Conservation (phyloP, 106 monocot species). For the Dioscorea dumetorum region DNA sequence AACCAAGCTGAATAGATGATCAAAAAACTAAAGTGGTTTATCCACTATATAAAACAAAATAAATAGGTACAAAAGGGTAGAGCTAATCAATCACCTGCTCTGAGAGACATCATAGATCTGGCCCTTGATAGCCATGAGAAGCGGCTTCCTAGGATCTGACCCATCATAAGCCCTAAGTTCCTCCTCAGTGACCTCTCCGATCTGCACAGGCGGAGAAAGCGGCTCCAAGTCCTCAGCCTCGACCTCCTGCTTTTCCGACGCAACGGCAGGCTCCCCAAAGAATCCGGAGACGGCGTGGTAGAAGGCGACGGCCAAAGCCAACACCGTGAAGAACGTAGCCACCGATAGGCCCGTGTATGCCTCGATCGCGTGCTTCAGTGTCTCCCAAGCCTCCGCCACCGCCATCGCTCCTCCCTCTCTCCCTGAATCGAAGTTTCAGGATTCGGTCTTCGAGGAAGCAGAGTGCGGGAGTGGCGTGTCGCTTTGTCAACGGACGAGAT, state of each 20-base stretch:
- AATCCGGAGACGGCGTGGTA: slow-evolving; percentile 40
- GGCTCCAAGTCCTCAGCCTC: slow-evolving; percentile 40
- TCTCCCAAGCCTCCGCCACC: slow-evolving; percentile 44
- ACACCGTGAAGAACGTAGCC: slow-evolving; percentile 47
- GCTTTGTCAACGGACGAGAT: no score
- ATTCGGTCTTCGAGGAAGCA: no score
- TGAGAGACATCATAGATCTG: slow-evolving; percentile 77
- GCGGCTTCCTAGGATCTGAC: slow-evolving; percentile 50
- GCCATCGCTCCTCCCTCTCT: slow-evolving; percentile 3
- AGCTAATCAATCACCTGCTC: slow-evolving; percentile 36
- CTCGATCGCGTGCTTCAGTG: slow-evolving; percentile 42
- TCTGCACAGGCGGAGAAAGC: slow-evolving; percentile 64
- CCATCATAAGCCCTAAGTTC: slow-evolving; percentile 64
- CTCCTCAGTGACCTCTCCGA: slow-evolving; percentile 67
- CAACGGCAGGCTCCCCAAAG: slow-evolving; percentile 17
- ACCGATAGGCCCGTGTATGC: slow-evolving; percentile 59
- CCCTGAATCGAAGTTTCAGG: not conserved
- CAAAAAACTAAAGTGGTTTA: no score
- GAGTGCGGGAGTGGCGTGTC: no score
- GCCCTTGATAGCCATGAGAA: slow-evolving; percentile 76
- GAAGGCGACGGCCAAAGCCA: slow-evolving; percentile 42
- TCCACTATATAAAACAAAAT: not conserved
- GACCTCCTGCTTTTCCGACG: slow-evolving; percentile 7
- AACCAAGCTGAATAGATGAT: no score
- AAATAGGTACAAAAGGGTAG: not conserved